Evolutionary conservation across 106 monocot genomes (phyloP).

Genomic region (Hemerocallis citrina): DNA sequence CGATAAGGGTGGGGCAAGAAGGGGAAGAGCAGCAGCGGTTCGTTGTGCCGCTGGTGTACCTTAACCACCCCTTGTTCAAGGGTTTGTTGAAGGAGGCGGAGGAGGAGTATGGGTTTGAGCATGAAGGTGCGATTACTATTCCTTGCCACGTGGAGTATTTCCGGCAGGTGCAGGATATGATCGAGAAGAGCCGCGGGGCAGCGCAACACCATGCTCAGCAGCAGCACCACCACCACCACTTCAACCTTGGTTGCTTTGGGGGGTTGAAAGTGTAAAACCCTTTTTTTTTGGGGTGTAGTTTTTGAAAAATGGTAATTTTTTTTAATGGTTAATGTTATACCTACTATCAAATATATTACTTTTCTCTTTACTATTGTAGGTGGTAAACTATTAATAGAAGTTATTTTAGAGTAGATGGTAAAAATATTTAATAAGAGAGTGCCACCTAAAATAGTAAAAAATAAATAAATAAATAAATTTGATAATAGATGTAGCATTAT

Average conservation of each 20-base stretch:
- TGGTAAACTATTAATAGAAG: too few species aligned
- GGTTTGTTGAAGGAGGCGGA: slow-evolving; percentile 41
- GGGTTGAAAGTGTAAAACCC: not conserved
- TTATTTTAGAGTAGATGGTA: too few species aligned
- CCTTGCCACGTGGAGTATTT: slow-evolving; percentile 40
- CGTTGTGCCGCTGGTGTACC: slow-evolving; percentile 36
- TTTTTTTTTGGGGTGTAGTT: not conserved
- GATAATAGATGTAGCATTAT: too few species aligned
- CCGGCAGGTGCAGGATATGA: slow-evolving; percentile 20
- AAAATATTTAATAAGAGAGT: too few species aligned
- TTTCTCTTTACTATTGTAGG: too few species aligned
- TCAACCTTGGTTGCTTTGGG: not conserved
- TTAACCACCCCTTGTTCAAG: slow-evolving; percentile 41
- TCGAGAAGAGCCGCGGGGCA: slow-evolving; percentile 12
- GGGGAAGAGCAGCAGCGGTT: slow-evolving; percentile 29
- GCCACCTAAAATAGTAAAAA: too few species aligned
- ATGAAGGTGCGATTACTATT: slow-evolving; percentile 34
- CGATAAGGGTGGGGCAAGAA: slow-evolving; percentile 32
- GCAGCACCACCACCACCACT: slow-evolving; percentile 1
- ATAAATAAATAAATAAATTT: too few species aligned
- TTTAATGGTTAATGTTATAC: too few species aligned
- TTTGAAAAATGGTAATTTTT: not conserved
- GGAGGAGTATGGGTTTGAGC: slow-evolving; percentile 44
- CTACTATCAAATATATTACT: too few species aligned
- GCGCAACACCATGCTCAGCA: not conserved